Conservation (phyloP, 2,329 filamentous ascomycete genomes). For the Aureobasidium sp. region DNA sequence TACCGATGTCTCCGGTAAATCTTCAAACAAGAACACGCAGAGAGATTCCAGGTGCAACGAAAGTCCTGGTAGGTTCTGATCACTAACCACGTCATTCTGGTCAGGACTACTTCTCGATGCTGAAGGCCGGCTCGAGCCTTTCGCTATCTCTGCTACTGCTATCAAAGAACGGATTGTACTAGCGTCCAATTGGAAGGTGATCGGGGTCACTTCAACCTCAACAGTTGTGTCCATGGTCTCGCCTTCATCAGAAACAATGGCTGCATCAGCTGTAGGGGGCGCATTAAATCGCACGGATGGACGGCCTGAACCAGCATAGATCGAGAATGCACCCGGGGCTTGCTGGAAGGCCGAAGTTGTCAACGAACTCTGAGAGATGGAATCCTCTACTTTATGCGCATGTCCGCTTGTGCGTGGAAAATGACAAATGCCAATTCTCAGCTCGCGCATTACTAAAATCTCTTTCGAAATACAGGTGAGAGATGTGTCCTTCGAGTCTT, state of each 20-base stretch:
- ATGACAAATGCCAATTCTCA: not conserved
- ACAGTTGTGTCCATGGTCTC: not conserved
- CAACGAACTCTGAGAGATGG: conserved; percentile 1
- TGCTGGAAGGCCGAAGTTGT: conserved; percentile 18
- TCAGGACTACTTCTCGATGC: not conserved
- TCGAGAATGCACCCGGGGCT: conserved; percentile 43
- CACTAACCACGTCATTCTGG: not conserved
- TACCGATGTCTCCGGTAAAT: not conserved
- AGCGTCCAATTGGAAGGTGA: not conserved
- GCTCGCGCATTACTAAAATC: not conserved
- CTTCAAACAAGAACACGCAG: not conserved
- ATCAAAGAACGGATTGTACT: not conserved
- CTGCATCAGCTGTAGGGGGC: not conserved
- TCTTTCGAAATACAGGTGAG: not conserved
- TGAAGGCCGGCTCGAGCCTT: not conserved
- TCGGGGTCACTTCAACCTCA: not conserved
- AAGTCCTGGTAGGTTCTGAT: not conserved
- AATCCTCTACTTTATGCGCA: not conserved
- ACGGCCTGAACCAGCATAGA: conserved; percentile 33
- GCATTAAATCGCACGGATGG: conserved; percentile 3
- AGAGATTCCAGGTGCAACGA: not conserved
- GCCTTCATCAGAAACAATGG: not conserved
- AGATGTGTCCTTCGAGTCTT: conserved; percentile 10
- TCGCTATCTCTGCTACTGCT: not conserved
- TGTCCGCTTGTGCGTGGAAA: not conserved